Conservation (phyloP, 106 monocot genomes). For the Phalaenopsis equestris region DNA sequence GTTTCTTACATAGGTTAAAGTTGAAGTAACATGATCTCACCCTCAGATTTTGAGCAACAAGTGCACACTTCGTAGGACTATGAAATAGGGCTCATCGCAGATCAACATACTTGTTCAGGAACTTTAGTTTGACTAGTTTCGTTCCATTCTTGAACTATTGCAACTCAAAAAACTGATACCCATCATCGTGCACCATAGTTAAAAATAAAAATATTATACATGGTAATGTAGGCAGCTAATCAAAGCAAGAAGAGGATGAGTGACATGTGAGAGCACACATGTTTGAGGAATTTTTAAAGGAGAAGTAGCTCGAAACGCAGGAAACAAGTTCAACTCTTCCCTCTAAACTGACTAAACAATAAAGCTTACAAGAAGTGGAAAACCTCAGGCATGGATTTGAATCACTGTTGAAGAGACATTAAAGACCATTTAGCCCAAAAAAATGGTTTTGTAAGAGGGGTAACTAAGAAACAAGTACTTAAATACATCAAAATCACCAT, state of each 20-base stretch:
- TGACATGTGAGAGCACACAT: neutral
- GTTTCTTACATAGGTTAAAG: too few species aligned
- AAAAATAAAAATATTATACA: neutral
- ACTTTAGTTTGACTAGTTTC: too few species aligned
- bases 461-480: neutral
- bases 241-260: neutral
- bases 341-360: neutral
- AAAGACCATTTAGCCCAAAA: neutral
- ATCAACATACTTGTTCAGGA: too few species aligned
- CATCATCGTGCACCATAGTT: neutral
- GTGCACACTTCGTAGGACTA: too few species aligned
- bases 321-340: neutral
- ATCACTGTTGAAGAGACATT: neutral
- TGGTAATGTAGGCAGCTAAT: neutral
- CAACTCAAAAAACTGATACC: neutral
- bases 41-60: too few species aligned
- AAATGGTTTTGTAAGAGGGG: neutral
- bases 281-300: neutral
- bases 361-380: too few species aligned
- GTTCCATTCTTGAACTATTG: neutral
- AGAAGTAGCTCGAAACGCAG: neutral
- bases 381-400: neutral
- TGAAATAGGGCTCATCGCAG: too few species aligned
- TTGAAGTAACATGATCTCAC: too few species aligned
- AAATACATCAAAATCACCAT: neutral